Percentiles rank a stretch among this genome's conserved stretches.
phyloP scores from a whole-genome alignment of 768 basidiomycete species.

The Calocera cornea region DNA sequence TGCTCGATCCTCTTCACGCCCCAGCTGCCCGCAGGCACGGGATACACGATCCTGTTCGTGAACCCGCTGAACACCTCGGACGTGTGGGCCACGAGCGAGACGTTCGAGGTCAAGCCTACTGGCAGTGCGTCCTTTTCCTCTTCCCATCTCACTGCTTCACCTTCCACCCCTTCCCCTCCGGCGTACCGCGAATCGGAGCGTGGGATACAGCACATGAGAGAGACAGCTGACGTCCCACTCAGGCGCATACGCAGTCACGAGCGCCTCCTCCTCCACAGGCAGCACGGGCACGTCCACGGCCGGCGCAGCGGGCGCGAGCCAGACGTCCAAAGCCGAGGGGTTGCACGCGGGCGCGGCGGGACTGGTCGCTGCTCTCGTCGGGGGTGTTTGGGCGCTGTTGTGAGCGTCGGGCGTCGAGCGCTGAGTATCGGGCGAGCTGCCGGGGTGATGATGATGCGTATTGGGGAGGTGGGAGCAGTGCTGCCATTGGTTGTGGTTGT shows the following conservation, averaged over 20 bases:
- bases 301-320: background rate
- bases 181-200: background rate
- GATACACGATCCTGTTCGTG: background rate
- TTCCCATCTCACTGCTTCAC: background rate
- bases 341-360: background rate
- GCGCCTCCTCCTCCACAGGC: background rate
- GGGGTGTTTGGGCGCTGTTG: background rate
- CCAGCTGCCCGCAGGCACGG: background rate
- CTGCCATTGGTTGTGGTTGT: too few species aligned
- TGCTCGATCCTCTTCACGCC: background rate
- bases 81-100: constrained; percentile 22
- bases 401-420: too few species aligned
- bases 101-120: constrained; percentile 24
- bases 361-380: background rate
- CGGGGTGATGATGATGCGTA: too few species aligned
- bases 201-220: background rate
- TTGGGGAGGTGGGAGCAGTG: too few species aligned
- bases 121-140: constrained; percentile 17
- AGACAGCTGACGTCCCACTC: background rate
- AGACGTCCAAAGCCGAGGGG: background rate
- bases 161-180: background rate
- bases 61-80: constrained; percentile 13
- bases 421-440: too few species aligned
- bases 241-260: background rate
- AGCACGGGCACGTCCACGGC: background rate